Conservation (phyloP, 306 rosid genomes). For the Dicorynia guianensis region DNA sequence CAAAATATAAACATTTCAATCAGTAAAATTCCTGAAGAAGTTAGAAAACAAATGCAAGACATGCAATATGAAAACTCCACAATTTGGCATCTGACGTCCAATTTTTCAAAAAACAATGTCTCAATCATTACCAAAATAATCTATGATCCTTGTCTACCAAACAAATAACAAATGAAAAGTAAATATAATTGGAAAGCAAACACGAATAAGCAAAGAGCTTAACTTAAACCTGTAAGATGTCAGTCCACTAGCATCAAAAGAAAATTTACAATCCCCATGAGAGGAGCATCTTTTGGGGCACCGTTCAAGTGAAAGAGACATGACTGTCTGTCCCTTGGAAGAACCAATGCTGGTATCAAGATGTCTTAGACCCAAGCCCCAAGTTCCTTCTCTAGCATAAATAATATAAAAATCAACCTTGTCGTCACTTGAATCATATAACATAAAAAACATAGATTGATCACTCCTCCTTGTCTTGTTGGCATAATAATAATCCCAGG, state of each 20-base stretch:
- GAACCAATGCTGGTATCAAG: slow-evolving; percentile 47
- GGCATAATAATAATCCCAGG: slow-evolving; percentile 83
- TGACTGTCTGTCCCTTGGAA: slow-evolving; percentile 57
- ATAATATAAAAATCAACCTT: slow-evolving; percentile 77
- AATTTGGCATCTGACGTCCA: slow-evolving; percentile 7
- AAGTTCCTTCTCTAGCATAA: slow-evolving; percentile 90
- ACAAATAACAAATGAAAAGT: slow-evolving; percentile 21
- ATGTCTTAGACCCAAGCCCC: slow-evolving; percentile 85
- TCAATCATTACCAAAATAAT: slow-evolving; percentile 15
- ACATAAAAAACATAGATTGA: slow-evolving; percentile 75
- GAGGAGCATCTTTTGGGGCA: slow-evolving; percentile 90
- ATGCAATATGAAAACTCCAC: slow-evolving; percentile 19
- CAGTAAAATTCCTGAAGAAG: slow-evolving; percentile 15
- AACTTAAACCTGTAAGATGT: slow-evolving; percentile 78
- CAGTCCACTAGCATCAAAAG: slow-evolving; percentile 84
- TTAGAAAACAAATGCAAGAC: slow-evolving; percentile 26
- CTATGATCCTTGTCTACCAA: background rate
- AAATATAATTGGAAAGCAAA: slow-evolving; percentile 24
- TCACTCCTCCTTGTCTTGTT: slow-evolving; percentile 80
- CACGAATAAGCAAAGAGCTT: slow-evolving; percentile 27
- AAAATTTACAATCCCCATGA: slow-evolving; percentile 71
- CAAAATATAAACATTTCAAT: slow-evolving; percentile 28
- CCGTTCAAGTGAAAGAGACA: slow-evolving; percentile 91
- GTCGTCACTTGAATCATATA: slow-evolving; percentile 70
- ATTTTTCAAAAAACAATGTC: background rate